These are phyloP conservation scores for Thelonectria blattea DNA, from an alignment of 2,329 filamentous ascomycete genomes.

Conservation along the genomic window DNA sequence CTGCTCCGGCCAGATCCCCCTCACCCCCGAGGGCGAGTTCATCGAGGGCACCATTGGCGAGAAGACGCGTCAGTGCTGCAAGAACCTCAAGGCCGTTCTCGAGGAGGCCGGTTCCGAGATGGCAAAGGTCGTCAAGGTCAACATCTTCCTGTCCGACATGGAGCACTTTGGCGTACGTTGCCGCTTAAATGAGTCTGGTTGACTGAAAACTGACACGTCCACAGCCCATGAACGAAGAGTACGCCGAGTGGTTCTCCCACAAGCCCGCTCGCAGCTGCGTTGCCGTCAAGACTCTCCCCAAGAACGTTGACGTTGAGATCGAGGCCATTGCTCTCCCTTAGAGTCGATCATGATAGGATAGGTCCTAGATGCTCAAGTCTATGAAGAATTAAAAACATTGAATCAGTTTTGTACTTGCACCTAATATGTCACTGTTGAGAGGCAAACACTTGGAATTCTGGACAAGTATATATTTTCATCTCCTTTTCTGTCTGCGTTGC, in stretches of 20 bases:
- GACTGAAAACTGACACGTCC: not conserved
- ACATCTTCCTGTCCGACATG: constrained; percentile 93
- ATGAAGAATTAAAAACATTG: not conserved
- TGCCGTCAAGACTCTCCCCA: constrained; percentile 86
- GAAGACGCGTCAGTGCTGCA: constrained; percentile 67
- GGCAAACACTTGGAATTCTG: not conserved
- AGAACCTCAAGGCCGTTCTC: constrained; percentile 85
- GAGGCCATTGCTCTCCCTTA: constrained; percentile 80
- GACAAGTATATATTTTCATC: not conserved
- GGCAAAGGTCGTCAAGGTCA: constrained; percentile 85
- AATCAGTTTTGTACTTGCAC: not conserved
- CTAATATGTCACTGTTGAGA: not conserved
- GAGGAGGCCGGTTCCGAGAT: constrained; percentile 80
- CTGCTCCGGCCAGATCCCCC: constrained; percentile 76
- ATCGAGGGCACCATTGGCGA: constrained; percentile 66
- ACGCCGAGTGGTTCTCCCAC: constrained; percentile 81
- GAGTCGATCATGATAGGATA: constrained; percentile 19
- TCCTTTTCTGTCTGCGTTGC: not conserved
- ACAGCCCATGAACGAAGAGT: constrained; percentile 83
- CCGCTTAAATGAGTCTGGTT: not conserved
- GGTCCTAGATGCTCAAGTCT: not conserved
- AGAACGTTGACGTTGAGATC: constrained; percentile 87
- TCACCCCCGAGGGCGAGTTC: constrained; percentile 61
- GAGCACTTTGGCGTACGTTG: constrained; percentile 73
- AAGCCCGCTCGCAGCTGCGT: constrained; percentile 91